Conservation (phyloP, 371 early-diverging fungal species). For the Basidiobolus heterosporus region DNA sequence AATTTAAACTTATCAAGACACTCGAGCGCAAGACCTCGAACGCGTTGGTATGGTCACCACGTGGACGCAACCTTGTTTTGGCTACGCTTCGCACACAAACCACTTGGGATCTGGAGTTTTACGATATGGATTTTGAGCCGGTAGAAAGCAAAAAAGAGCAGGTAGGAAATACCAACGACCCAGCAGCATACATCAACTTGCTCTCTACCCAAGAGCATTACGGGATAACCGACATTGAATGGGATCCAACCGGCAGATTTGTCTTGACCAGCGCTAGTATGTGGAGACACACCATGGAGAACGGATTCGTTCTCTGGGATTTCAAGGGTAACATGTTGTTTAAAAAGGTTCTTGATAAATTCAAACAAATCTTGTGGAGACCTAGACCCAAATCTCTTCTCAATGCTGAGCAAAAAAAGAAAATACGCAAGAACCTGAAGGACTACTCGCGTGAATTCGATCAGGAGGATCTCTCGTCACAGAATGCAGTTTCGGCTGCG, state of each 20-base stretch:
- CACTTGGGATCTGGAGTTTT: constrained; percentile 79
- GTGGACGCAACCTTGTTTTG: constrained; percentile 81
- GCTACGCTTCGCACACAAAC: constrained; percentile 70
- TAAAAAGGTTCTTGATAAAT: constrained; percentile 56
- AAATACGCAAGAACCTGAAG: constrained; percentile 80
- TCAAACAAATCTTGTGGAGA: constrained; percentile 91
- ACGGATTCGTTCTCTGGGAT: constrained; percentile 85
- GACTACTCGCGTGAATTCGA: constrained; percentile 79
- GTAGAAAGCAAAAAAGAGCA: constrained; percentile 23
- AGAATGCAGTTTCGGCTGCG: constrained; percentile 50
- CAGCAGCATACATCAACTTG: constrained; percentile 33
- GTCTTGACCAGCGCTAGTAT: constrained; percentile 70
- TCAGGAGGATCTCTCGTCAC: constrained; percentile 59
- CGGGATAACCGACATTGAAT: constrained; percentile 84
- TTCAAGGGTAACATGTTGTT: constrained; percentile 69
- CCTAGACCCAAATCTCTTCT: constrained; percentile 81
- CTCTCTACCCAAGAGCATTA: constrained; percentile 75
- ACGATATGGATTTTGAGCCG: constrained; percentile 68
- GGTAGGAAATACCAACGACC: constrained; percentile 16
- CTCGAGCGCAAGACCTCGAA: constrained; percentile 65
- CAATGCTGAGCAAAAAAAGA: constrained; percentile 58
- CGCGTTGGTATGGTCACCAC: constrained; percentile 85
- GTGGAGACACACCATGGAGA: constrained; percentile 72
- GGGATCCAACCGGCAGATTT: constrained; percentile 96
- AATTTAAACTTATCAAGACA: constrained; percentile 47